Evolutionary conservation across 148 eudicot species (phyloP).

Genomic region (Oxyria digyna): DNA sequence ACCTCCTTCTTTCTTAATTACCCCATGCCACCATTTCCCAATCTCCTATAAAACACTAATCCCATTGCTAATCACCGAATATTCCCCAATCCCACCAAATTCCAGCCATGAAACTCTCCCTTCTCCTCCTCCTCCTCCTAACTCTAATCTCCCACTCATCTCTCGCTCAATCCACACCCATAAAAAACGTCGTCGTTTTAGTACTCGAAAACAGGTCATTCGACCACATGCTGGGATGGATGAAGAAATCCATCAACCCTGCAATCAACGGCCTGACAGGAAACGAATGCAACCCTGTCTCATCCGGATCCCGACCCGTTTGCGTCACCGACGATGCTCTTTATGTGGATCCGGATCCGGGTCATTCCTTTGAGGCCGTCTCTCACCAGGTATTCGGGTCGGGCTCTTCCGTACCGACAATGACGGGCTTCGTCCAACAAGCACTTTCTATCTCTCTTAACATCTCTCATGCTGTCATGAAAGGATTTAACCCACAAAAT

Average conservation of each 20-base stretch:
- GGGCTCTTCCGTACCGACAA: slow-evolving; percentile 32
- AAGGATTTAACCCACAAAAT: slow-evolving; percentile 65
- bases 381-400: slow-evolving; percentile 68
- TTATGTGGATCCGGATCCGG: slow-evolving; percentile 90
- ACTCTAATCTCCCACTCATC: slow-evolving; percentile 10
- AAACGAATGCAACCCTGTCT: slow-evolving; percentile 56
- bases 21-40: too few species aligned
- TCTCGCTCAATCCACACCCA: slow-evolving; percentile 32
- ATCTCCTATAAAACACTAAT: too few species aligned
- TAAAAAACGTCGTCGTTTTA: slow-evolving; percentile 67
- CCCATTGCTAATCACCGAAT: too few species aligned
- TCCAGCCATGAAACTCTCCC: slow-evolving; percentile 5
- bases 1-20: too few species aligned
- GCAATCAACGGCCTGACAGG: slow-evolving; percentile 74
- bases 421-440: slow-evolving; percentile 81
- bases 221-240: slow-evolving; percentile 94
- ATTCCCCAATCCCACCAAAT: too few species aligned
- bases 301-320: slow-evolving; percentile 21
- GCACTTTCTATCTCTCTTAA: slow-evolving; percentile 47
- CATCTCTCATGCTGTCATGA: slow-evolving; percentile 70
- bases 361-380: slow-evolving; percentile 80
- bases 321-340: slow-evolving; percentile 66
- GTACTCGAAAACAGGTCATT: slow-evolving; percentile 92
- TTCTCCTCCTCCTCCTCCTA: neutral
- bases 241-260: slow-evolving; percentile 69